A percentile compares a stretch with the other conserved stretches of the same genome.
Conservation (phyloP, 148 eudicot species). For the Pouteria glomerata region DNA sequence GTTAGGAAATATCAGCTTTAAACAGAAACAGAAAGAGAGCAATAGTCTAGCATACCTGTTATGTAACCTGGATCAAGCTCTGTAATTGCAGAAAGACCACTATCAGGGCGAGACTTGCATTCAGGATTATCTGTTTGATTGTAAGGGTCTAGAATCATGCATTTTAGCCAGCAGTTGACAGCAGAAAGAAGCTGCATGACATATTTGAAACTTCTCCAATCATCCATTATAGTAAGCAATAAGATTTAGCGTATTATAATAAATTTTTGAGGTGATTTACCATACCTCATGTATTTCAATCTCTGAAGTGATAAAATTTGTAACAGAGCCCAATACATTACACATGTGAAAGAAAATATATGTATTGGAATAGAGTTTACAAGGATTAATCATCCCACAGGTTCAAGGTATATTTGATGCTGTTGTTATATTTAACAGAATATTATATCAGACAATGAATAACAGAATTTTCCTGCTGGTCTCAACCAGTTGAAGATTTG, state of each 20-base stretch:
- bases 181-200: constrained; percentile 80
- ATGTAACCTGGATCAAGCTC: constrained; percentile 98
- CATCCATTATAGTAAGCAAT: background rate
- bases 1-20: too few relatives aligned
- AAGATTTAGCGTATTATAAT: background rate
- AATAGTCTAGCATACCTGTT: constrained; percentile 50
- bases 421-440: too few relatives aligned
- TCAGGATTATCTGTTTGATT: constrained; percentile 91
- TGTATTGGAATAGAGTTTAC: background rate
- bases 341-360: background rate
- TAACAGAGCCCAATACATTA: background rate
- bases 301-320: too few relatives aligned
- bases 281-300: too few relatives aligned
- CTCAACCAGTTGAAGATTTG: too few relatives aligned
- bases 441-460: background rate
- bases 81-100: constrained; percentile 96
- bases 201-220: constrained; percentile 6
- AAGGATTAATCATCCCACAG: background rate
- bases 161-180: constrained; percentile 98
- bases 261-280: background rate
- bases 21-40: too few relatives aligned
- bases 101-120: constrained; percentile 98
- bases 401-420: background rate
- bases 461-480: background rate
- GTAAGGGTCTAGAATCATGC: constrained; percentile 84